These are phyloP conservation scores for Acacia acuminata DNA, from an alignment of 306 rosid species.

Conservation along the genomic window DNA sequence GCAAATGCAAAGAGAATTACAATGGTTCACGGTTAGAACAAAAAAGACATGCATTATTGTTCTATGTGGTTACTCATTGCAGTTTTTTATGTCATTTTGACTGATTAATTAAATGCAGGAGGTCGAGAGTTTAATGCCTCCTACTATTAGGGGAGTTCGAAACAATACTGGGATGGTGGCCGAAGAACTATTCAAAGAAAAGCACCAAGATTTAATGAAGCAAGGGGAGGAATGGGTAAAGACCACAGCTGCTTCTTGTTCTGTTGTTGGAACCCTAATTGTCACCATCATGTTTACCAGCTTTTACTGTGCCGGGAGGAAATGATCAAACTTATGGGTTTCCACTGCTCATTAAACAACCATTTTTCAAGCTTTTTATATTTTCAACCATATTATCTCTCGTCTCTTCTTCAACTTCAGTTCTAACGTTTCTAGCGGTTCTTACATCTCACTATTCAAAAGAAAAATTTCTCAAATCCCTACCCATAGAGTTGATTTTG, in stretches of 20 bases:
- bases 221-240: conserved; percentile 24
- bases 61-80: too few species aligned
- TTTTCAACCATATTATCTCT: conserved; percentile 2
- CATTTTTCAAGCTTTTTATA: neutral
- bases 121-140: neutral
- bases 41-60: neutral
- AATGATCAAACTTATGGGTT: neutral
- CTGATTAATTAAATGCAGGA: conserved; percentile 2
- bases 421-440: neutral
- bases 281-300: conserved; percentile 8
- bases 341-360: neutral
- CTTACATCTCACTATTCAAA: neutral
- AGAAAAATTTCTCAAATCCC: neutral
- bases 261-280: neutral
- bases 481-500: neutral
- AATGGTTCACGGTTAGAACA: conserved; percentile 3
- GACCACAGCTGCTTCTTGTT: neutral
- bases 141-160: neutral
- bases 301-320: conserved; percentile 9
- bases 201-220: neutral
- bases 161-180: neutral
- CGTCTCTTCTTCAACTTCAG: conserved; percentile 4
- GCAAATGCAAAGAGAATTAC: conserved; percentile 27
- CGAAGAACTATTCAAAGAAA: neutral
- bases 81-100: too few species aligned